Base-by-base conservation (phyloP, 208 protist genomes). In the Angomonas ambiguus region DNA sequence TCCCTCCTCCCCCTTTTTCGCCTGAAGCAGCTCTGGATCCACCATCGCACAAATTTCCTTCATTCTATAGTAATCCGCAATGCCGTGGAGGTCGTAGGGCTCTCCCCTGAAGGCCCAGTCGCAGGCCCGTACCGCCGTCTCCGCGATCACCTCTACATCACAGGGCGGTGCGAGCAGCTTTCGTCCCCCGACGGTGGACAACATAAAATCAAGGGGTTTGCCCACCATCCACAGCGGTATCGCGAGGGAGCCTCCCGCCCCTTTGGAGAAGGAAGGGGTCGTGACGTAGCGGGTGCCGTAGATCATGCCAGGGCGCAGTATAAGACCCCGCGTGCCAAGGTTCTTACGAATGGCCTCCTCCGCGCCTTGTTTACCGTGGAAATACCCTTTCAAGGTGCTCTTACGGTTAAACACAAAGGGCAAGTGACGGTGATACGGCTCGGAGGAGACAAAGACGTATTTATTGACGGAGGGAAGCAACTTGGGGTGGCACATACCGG, bases 261-360 rank as follows among this genome's bases (percentile, higher is more conserved):
- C 72, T 41, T 41, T 25, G 28, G 69, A 71, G 4, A 56, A 49
- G 10, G 69, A 65, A 3, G 49, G 62, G 0, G 85, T 4, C 27
- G 63, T 24, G 24, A 80, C 18, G 58, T 85, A 84, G n/a, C 82
- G 83, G 13, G 79, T 88, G 72, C 89, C 89, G 63, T 93, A 88
- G 51, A 95, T 87, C 38, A 92, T 82, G 13, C 84, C 78, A 2
- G 89, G 89, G 1, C 85, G 82, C 51, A 95, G 71, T 32, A 95
- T 80, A 0, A 82, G 77, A 0, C 74, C 83, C 1, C 74, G 65
- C 2, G 51, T 58, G 0, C 73, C 78, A 3, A 92, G 57, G 62
- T 93, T 88, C 22, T 88, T 75, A 61, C 87, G 55, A 55, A 92
- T 74, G 11, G 83, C 82, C 59, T 70, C 59, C 78, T 95, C 86